phyloP scores from a whole-genome alignment of 2,329 filamentous ascomycete species.

The Ceratocystis destructans region DNA sequence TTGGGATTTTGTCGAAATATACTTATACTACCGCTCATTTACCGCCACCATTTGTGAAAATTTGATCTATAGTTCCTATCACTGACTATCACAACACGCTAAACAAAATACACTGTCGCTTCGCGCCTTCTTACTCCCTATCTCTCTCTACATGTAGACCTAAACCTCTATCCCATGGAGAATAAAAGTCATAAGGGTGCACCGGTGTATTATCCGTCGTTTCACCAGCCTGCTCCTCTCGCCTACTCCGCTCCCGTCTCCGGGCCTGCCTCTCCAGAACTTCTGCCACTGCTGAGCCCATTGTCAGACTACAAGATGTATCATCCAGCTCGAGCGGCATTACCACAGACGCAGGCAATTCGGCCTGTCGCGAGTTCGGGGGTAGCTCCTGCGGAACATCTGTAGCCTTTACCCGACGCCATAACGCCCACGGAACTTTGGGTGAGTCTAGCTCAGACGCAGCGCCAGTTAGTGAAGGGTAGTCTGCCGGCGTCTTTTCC shows the following conservation, averaged over 20 bases:
- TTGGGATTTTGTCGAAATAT: background rate
- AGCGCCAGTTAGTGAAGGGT: too few species aligned
- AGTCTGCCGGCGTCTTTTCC: background rate
- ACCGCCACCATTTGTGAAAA: background rate
- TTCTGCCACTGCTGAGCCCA: background rate
- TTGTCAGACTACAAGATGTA: background rate
- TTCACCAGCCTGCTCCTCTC: background rate
- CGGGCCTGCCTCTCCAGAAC: background rate
- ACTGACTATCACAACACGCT: background rate
- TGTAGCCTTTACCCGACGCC: background rate
- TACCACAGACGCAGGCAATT: slow-evolving; percentile 3
- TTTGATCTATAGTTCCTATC: background rate
- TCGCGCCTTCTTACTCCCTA: background rate
- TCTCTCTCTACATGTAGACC: background rate
- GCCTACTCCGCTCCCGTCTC: background rate
- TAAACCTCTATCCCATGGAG: slow-evolving; percentile 8
- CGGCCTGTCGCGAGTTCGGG: background rate
- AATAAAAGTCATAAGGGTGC: slow-evolving; percentile 18
- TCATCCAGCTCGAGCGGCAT: slow-evolving; percentile 12
- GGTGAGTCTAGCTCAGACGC: background rate
- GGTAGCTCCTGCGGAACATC: slow-evolving; percentile 11
- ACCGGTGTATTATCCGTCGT: background rate
- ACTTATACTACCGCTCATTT: background rate
- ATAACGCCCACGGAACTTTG: slow-evolving; percentile 4
- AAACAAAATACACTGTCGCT: too few species aligned